Base-by-base conservation (phyloP, 140 eudicot species). In the Flaveria floridana region DNA sequence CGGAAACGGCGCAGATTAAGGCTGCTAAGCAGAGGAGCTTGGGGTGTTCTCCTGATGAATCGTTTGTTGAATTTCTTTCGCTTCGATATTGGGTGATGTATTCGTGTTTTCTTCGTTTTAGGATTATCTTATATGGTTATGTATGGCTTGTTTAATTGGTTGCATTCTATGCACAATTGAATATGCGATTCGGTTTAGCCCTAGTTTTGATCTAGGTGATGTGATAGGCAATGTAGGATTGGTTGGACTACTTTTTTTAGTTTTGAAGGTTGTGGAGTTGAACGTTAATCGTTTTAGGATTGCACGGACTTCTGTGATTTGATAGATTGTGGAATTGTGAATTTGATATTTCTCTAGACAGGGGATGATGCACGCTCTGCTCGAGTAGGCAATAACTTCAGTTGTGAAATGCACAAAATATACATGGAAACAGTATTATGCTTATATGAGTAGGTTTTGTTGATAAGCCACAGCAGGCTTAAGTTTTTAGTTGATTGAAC, bases 11-110 rank as follows among this genome's bases (percentile, higher is more conserved):
- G 4, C 97, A 90, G 79, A 94, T 94, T 84, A 87, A 84, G 52
- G 99, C 88, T 0, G 97, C 97, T 1, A 87, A 90, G 82, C 89
- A 94, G 34, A 82, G 90, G 51, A 94, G 99, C 58, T 75, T 94
- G 72, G 99, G 95, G 2, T 81, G 85, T 61, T 46, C 90, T 15
- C 89, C 91, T 39, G 77, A 88, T 3, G 87, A 90, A 26, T 70
- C 78, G 37, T 77, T 85, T 3, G 84, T 89, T 18, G 96, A 90
- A 68, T 88, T 80, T 44, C 79, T 90, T 9, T 90, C 97, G 74
- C 87, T 94, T 59, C 83, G 89, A 34, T 94, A 90, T 81, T 94
- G 99, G 99, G 99, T 93, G 78, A 79, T 63, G 61, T 50, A 12
- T 61, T 52, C 9, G 4, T 67, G 9, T 8, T 2, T 65, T 69